Conservation (phyloP, 2,329 filamentous ascomycete species). For the Diaporthe destruens region DNA sequence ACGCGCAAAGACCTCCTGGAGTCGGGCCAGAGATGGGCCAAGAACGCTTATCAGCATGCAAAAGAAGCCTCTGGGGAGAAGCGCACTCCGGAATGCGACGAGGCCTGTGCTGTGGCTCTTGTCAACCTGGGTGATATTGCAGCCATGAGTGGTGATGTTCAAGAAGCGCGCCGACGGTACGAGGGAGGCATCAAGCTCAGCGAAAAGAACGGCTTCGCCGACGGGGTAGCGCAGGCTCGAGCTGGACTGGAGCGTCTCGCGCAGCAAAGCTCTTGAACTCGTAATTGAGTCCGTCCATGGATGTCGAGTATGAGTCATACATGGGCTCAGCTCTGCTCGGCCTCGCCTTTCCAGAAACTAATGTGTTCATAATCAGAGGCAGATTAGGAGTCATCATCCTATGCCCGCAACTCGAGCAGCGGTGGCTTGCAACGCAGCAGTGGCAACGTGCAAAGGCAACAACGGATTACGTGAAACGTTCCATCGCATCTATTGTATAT, state of each 20-base stretch:
- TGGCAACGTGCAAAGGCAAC: background rate
- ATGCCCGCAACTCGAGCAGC: background rate
- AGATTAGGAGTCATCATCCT: background rate
- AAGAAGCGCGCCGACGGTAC: conserved; percentile 76
- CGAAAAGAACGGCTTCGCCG: conserved; percentile 63
- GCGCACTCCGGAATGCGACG: conserved; percentile 83
- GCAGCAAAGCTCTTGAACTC: conserved; percentile 3
- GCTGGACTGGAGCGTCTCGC: conserved; percentile 56
- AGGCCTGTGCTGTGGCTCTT: conserved; percentile 85
- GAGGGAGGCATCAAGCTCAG: conserved; percentile 75
- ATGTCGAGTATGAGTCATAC: background rate
- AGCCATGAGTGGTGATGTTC: conserved; percentile 75
- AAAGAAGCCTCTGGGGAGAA: conserved; percentile 73
- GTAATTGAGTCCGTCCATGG: background rate
- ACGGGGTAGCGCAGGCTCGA: conserved; percentile 66
- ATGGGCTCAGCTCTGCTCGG: too few relatives aligned
- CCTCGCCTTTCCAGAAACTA: background rate
- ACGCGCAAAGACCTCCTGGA: conserved; percentile 74
- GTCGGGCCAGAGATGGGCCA: conserved; percentile 82
- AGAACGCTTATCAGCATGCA: conserved; percentile 78
- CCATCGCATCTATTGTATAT: background rate
- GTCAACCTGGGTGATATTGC: conserved; percentile 90
- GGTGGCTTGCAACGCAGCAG: background rate
- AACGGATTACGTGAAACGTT: conserved; percentile 19
- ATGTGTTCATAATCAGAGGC: background rate